Evolutionary conservation across 2,329 filamentous ascomycete species (phyloP).

Genomic region (Calonectria henricotiae): DNA sequence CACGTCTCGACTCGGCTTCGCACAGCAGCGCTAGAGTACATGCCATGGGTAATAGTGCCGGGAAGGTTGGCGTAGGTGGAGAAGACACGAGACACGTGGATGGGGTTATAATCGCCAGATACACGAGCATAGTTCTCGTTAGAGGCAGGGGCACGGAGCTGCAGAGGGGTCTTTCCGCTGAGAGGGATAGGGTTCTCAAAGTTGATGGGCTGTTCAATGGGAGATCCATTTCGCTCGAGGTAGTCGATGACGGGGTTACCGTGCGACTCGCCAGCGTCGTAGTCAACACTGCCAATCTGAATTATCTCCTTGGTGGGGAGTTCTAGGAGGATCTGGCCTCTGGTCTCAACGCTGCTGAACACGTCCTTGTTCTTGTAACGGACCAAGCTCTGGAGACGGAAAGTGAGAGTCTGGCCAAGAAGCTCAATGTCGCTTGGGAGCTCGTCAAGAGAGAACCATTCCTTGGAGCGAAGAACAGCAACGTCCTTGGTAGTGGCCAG

Average conservation of each 20-base stretch:
- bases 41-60: slow-evolving; percentile 98
- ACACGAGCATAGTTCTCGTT: slow-evolving; percentile 99
- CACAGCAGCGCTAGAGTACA: slow-evolving; percentile 98
- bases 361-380: slow-evolving; percentile 96
- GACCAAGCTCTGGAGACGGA: slow-evolving; percentile 93
- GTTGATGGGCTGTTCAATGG: slow-evolving; percentile 95
- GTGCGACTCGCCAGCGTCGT: slow-evolving; percentile 91
- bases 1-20: slow-evolving; percentile 97
- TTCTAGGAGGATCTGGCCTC: slow-evolving; percentile 93
- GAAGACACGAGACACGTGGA: slow-evolving; percentile 98
- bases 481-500: slow-evolving; percentile 91
- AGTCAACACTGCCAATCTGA: slow-evolving; percentile 97
- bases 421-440: slow-evolving; percentile 83
- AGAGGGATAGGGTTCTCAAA: slow-evolving; percentile 98
- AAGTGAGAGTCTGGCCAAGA: slow-evolving; percentile 92
- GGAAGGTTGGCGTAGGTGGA: slow-evolving; percentile 95
- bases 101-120: slow-evolving; percentile 98
- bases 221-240: slow-evolving; percentile 89
- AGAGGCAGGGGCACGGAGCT: slow-evolving; percentile 91
- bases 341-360: slow-evolving; percentile 92
- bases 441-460: slow-evolving; percentile 93
- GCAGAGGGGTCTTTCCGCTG: slow-evolving; percentile 90
- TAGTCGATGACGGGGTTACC: slow-evolving; percentile 99
- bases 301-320: slow-evolving; percentile 97
- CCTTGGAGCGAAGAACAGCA: slow-evolving; percentile 94